Evolutionary conservation across 2,329 filamentous ascomycete genomes (phyloP).

Genomic region (Dactylellina sp.): DNA sequence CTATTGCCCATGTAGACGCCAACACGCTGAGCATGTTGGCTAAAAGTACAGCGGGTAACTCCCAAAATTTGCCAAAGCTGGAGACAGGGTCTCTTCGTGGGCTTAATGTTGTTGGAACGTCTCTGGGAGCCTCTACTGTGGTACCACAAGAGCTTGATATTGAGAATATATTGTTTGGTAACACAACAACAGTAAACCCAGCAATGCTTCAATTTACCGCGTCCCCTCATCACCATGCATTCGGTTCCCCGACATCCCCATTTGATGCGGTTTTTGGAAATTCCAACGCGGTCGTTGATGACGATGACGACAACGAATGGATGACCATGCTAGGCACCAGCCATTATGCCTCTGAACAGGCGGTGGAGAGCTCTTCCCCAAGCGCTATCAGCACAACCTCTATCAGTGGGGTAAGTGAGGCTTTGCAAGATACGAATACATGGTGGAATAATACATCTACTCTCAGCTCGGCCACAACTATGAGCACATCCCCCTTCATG

Average conservation of each 20-base stretch:
- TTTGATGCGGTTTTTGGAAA: slow-evolving; percentile 61
- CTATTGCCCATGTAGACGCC: slow-evolving; percentile 91
- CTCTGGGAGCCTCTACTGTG: slow-evolving; percentile 81
- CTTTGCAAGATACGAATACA: slow-evolving; percentile 80
- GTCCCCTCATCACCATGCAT: slow-evolving; percentile 70
- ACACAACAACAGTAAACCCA: slow-evolving; percentile 73
- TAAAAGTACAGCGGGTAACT: slow-evolving; percentile 28
- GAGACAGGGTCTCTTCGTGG: slow-evolving; percentile 74
- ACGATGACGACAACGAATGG: slow-evolving; percentile 86
- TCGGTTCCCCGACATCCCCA: slow-evolving; percentile 61
- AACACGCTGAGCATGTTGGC: slow-evolving; percentile 74
- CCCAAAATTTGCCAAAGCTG: slow-evolving; percentile 75
- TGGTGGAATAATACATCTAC: slow-evolving; percentile 59
- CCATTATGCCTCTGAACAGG: slow-evolving; percentile 57
- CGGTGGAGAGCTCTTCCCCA: slow-evolving; percentile 91
- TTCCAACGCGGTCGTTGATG: slow-evolving; percentile 60
- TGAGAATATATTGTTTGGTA: slow-evolving; percentile 76
- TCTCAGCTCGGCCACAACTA: slow-evolving; percentile 58
- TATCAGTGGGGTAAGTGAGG: slow-evolving; percentile 89
- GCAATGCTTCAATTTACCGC: slow-evolving; percentile 85
- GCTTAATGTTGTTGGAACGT: slow-evolving; percentile 74
- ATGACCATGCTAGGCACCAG: slow-evolving; percentile 69
- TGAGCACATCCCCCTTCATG: slow-evolving; percentile 58
- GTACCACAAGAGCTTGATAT: slow-evolving; percentile 77
- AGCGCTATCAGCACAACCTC: slow-evolving; percentile 96